Base-by-base conservation (phyloP, 345 rosid genomes). In the Lepidium africanum region DNA sequence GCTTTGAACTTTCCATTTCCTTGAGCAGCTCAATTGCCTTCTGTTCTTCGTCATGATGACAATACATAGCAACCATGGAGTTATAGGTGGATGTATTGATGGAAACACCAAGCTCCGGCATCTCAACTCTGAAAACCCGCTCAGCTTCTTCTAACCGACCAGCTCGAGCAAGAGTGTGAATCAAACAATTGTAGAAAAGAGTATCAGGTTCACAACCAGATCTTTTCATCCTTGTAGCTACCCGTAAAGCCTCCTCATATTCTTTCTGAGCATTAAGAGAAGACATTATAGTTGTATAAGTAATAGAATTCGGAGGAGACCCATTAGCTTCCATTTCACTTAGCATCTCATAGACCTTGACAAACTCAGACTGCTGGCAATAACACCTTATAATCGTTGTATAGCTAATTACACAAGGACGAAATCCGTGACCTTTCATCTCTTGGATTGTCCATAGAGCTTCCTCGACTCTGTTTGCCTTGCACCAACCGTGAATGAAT, bases 401-500 rank as follows among this genome's bases (percentile, higher is more conserved):
- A 75, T 88, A 92, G 58, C 96, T 88, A 53, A 90, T 84, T 15
- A 85, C 90, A 73, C 86, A 85, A 38, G 91, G 96, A 12, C 37
- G 77, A 47, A 43, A 73, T 0, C 91, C 97, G 33, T 84, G 66
- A 1, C 96, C 98, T 73, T 76, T 92, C 98, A 92, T 92, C 73
- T 92, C 96, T 46, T 88, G 91, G 32, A 92, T 74, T 5, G 96
- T 85, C 96, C 98, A 92, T 3, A 75, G 80, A 45, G 96, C 98
- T 71, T 90, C 96, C 33, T 88, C 93, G 3, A 85, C 86, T 36
- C 84, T 77, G 38, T 84, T 84, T n/a, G 78, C 64, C 77, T 84
- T 83, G 73, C 96, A 90, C 98, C 98, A 92, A 48, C 98, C 96
- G 35, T 87, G 84, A 49, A 92, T 86, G 41, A 90, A 84, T 37